Evolutionary conservation across 108 stramenopile species (phyloP).

Genomic region (Cyclotella baltica): DNA sequence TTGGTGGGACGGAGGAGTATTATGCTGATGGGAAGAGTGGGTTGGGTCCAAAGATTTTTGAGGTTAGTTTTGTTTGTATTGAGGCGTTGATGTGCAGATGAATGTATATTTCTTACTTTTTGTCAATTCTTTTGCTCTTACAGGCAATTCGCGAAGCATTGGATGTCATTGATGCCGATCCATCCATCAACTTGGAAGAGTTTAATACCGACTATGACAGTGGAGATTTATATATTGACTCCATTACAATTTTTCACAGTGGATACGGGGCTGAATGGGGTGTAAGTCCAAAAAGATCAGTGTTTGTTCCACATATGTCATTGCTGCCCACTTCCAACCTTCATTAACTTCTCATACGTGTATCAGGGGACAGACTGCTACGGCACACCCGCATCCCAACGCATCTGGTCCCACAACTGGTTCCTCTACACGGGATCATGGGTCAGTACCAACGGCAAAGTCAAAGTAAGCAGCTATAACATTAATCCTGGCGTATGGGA

Average conservation of each 20-base stretch:
- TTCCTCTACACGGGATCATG: conserved; percentile 33
- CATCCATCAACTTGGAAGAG: conserved; percentile 20
- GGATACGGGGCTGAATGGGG: conserved; percentile 57
- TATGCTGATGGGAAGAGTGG: conserved; percentile 49
- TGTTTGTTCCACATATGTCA: background rate
- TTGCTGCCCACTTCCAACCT: background rate
- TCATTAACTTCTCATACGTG: background rate
- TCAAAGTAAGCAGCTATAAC: conserved; percentile 41
- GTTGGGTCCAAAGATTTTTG: conserved; percentile 17
- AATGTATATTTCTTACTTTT: background rate
- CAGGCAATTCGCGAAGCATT: conserved; percentile 36
- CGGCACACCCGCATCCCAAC: conserved; percentile 14
- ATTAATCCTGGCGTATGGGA: conserved; percentile 50
- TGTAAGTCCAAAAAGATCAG: background rate
- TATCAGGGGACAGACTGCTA: conserved; percentile 35
- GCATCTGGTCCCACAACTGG: conserved; percentile 50
- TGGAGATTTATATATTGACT: conserved; percentile 41
- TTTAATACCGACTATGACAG: conserved; percentile 34
- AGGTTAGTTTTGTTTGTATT: conserved; percentile 5
- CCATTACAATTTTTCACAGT: conserved; percentile 51
- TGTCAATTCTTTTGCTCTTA: background rate
- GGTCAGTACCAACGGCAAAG: conserved; percentile 32
- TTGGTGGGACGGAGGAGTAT: conserved; percentile 51
- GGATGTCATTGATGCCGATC: conserved; percentile 37
- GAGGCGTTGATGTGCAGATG: background rate